These are phyloP conservation scores for Chlorella vulgaris DNA, from an alignment of 139 green algal genomes.

Conservation along the genomic window DNA sequence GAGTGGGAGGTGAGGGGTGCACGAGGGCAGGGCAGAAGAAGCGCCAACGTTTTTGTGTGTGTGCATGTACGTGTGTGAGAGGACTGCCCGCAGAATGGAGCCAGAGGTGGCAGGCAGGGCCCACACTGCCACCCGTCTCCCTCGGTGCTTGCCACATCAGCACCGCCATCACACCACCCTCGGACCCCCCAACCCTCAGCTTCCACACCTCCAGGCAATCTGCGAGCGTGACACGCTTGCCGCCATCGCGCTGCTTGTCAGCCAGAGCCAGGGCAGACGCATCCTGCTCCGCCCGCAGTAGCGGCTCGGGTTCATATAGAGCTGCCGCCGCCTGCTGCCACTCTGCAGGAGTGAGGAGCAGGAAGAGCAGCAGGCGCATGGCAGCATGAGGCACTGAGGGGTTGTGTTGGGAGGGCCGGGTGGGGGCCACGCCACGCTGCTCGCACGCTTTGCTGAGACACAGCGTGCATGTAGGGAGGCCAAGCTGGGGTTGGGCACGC, in stretches of 20 bases:
- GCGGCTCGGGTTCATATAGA: not conserved
- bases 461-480: too few relatives aligned
- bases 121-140: too few relatives aligned
- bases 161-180: too few relatives aligned
- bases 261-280: slow-evolving; percentile 5
- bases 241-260: not conserved
- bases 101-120: too few relatives aligned
- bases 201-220: slow-evolving; percentile 53
- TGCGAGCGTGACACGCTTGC: slow-evolving; percentile 50
- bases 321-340: slow-evolving; percentile 10
- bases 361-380: not conserved
- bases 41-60: not conserved
- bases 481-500: too few relatives aligned
- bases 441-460: too few relatives aligned
- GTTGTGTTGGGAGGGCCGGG: too few relatives aligned
- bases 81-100: too few relatives aligned
- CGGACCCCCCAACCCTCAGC: too few relatives aligned
- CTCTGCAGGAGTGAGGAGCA: not conserved
- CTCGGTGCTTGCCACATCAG: too few relatives aligned
- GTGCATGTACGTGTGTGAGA: too few relatives aligned
- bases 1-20: not conserved
- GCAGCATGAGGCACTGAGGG: not conserved
- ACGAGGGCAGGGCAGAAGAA: not conserved
- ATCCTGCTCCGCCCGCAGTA: not conserved
- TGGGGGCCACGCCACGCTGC: too few relatives aligned